Base-by-base conservation (phyloP, 169 alveolate genomes). In the Besnoitia besnoiti region DNA sequence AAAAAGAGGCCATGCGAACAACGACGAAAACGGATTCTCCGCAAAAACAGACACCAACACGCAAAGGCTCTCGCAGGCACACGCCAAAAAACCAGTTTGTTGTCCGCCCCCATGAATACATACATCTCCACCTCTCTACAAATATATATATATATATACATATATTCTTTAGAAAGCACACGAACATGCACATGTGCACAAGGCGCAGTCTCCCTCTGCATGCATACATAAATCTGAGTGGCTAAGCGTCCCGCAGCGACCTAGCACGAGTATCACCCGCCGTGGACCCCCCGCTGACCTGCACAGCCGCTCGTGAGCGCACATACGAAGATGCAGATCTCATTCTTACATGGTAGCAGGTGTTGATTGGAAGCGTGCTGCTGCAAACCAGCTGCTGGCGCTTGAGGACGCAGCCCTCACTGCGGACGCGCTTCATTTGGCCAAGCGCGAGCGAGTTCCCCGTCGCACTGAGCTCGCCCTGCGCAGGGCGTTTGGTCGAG, bases 341-440 rank as follows among this genome's bases (percentile, higher is more conserved):
- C 16, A 10, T 3, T n/a, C 90, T 46, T 47, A 90, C 93, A 24
- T 67, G 87, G 55, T 90, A 90, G 85, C 90, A 77, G 62, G 93
- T 77, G 61, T 84, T 90, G 4, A 90, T 51, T 42, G 93, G 93
- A 19, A 90, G 90, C 40, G 93, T 62, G 42, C 90, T 77, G 82
- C 85, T 90, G 46, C 93, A 85, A 2, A 90, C 90, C 21, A 90
- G 90, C 21, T 50, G 90, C 49, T 90, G 93, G 24, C 90, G 50
- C 73, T 80, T 51, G 42, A 90, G 76, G 39, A 90, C 93, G 42
- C 93, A 90, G n/a, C 93, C 93, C 27, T 90, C 93, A 30, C 93
- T 90, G 40, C 90, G 90, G 49, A 90, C 93, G 49, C 93, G 50
- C n/a, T 77, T 90, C 73, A 90, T 77, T 27, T 77, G n/a, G 40